Base-by-base conservation (phyloP, 2,329 filamentous ascomycete species). In the Tothia fuscella region DNA sequence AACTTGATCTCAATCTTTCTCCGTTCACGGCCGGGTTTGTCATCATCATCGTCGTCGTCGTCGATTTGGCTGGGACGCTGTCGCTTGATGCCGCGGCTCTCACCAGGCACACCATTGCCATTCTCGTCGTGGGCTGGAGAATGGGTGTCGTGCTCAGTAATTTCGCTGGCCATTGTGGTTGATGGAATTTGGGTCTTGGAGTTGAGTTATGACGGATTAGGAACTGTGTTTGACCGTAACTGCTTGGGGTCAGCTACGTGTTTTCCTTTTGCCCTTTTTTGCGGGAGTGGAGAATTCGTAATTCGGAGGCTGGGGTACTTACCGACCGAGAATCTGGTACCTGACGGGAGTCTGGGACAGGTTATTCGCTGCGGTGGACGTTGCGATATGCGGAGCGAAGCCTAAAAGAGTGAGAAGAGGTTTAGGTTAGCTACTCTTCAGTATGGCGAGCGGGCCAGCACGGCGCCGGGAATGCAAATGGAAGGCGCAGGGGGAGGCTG, bases 1-100 rank as follows among this genome's bases (percentile, higher is more conserved):
- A 98, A 98, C 76, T 98, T 98, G 71, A 98, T 98, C 68, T 98
- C 91, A 57, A 98, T 98, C 82, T 98, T 98, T 69, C 91, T 80
- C 61, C 91, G 82, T 76, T 96, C 91, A 65, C 91, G 88, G 59
- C 87, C 87, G 49, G 86, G 86, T 78, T 96, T 96, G 65, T 95
- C 89, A 54, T 94, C 88, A 54, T 96, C 88, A 50, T 96, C 91
- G 51, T 96, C 89, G 52, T 96, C 91, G 60, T 96, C 91, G 61
- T 96, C 89, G 56, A 80, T 60, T 53, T 82, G 68, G 56, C 67
- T 80, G 49, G 83, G 78, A 59, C 91, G 85, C 63, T 75, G 76
- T 55, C 89, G 87, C 75, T 96, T 96, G 66, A 87, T 76, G 62
- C 86, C 87, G 61, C 88, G 85, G 64, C 68, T 75, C 58, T 88